These are phyloP conservation scores for Xylaria polymorpha DNA, from an alignment of 2,329 filamentous ascomycete genomes.

Conservation along the genomic window DNA sequence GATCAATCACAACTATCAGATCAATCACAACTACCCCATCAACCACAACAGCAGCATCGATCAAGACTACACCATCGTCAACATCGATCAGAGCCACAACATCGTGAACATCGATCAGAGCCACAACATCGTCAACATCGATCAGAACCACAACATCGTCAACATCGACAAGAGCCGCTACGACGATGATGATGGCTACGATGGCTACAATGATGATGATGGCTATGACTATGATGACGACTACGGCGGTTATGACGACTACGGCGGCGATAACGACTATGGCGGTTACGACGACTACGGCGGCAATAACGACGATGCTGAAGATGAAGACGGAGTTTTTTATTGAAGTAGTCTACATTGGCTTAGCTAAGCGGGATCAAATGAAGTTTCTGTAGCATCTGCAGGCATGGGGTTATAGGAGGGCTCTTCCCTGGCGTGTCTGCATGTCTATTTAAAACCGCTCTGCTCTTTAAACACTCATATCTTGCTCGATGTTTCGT, in stretches of 20 bases:
- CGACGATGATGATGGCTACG: no score
- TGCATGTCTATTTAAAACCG: not conserved
- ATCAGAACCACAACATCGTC: no score
- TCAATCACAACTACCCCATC: not conserved
- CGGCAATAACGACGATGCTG: not conserved
- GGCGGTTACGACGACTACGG: not conserved
- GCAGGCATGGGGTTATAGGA: not conserved
- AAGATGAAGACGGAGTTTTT: not conserved
- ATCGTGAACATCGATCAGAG: no score
- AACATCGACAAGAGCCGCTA: no score
- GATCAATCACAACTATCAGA: no score
- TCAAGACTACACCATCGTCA: no score
- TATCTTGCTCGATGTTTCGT: not conserved
- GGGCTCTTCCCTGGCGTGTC: not conserved
- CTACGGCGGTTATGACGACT: not conserved
- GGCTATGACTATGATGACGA: not conserved
- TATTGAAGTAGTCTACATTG: not conserved
- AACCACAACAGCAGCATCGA: not conserved
- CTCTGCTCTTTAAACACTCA: not conserved
- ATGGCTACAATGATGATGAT: not conserved
- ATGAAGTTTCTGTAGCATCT: not conserved
- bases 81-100: no score
- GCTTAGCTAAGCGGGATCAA: not conserved
- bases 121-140: no score
- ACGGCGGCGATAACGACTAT: not conserved